Evolutionary conservation across 306 rosid species (phyloP), one percentile per base, ranked within the genome.

Genomic region (Canavalia gladiata): DNA sequence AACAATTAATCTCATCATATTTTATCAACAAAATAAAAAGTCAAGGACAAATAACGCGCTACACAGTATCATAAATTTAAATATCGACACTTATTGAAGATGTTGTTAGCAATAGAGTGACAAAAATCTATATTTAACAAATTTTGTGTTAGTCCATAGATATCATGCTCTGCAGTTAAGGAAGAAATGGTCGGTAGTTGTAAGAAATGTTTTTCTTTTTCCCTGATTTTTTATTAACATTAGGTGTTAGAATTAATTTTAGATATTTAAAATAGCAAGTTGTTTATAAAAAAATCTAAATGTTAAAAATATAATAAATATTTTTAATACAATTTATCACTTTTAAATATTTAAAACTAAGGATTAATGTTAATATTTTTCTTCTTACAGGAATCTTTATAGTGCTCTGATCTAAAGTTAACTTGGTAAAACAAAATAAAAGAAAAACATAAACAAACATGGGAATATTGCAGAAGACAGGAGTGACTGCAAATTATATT

Each of bases 41-140:
- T 74, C 31, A 75, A 31, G 58, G 34, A 30, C 65, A 52, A 66
- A 50, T 34, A 51, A 66, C 11, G 49, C 34, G n/a, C 4, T 11
- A 42, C 34, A 75, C 80, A 63, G 63, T 55, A 35, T 63, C 52
- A 76, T 30, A 42, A 56, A 18, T 43, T 56, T 79, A 11, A 4
- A 33, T 64, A 54, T 34, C 63, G 5, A 67, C 57, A 67, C 54
- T 50, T 67, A 47, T 65, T 64, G 9, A 1, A 34, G 39, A 54
- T 65, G 51, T 8, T 58, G 55, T 42, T 52, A 49, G 57, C 5
- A 54, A 51, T 41, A 33, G 41, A 73, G 46, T 81, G n/a, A 66
- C 51, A 66, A 42, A 3, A 37, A 37, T 0, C 41, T 4, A 4
- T 4, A 34, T 66, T 66, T 66, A 66, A 18, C 72, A 66, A 42